Conservation (phyloP, 768 basidiomycete species). For the Leccinum subtestaceum region DNA sequence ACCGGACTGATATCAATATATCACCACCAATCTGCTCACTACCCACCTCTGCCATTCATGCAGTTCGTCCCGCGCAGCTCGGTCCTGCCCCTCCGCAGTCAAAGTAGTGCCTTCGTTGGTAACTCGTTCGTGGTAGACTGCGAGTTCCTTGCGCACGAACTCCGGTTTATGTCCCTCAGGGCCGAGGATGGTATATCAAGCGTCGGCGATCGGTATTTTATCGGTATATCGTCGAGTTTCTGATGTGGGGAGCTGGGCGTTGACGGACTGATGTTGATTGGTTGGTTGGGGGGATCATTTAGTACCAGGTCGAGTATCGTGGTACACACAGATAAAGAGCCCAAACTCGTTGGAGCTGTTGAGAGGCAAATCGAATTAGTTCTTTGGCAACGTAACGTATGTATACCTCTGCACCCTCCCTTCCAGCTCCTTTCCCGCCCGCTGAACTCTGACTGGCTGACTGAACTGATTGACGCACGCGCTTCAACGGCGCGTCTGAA, state of each 20-base stretch:
- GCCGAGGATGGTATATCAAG: slow-evolving; percentile 96
- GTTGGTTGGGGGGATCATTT: background rate
- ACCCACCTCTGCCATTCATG: too few relatives aligned
- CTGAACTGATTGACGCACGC: background rate
- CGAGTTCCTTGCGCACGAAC: slow-evolving; percentile 85
- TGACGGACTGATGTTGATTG: slow-evolving; percentile 43
- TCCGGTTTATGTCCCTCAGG: slow-evolving; percentile 63
- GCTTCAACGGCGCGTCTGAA: too few relatives aligned
- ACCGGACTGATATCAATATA: slow-evolving; percentile 7
- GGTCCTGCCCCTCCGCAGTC: slow-evolving; percentile 77
- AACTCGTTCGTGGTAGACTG: slow-evolving; percentile 84
- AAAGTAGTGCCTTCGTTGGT: too few relatives aligned
- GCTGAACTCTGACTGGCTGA: background rate
- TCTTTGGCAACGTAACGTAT: slow-evolving; percentile 92
- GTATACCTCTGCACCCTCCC: background rate
- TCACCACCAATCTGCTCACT: slow-evolving; percentile 9
- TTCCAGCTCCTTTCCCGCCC: too few relatives aligned
- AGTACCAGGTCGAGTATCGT: slow-evolving; percentile 99
- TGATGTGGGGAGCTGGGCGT: slow-evolving; percentile 93
- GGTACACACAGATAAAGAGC: slow-evolving; percentile 94
- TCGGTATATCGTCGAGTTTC: slow-evolving; percentile 74
- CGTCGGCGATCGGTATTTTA: slow-evolving; percentile 92
- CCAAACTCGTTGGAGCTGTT: slow-evolving; percentile 93
- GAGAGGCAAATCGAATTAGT: slow-evolving; percentile 90
- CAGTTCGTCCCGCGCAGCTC: slow-evolving; percentile 79